Base-by-base conservation (phyloP, 1,284 basidiomycete genomes). In the Inonotus hispidus region DNA sequence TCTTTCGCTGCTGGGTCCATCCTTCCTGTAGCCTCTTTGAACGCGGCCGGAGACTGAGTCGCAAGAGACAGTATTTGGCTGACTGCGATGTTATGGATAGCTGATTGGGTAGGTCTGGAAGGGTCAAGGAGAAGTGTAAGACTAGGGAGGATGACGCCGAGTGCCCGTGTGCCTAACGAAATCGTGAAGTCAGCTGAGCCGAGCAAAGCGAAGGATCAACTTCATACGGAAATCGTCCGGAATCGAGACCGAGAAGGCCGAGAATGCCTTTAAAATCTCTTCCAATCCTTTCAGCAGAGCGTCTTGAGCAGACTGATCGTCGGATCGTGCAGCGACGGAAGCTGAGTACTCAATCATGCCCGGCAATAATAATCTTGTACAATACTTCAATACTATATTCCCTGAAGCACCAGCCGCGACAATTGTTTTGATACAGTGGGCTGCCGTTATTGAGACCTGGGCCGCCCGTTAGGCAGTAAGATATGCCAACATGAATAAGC, bases 391-490 rank as follows among this genome's bases (percentile, higher is more conserved):
- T n/a, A 88, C 73, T 0, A 81, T 68, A 69, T 86, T 81, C 53
- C 86, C 84, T 5, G 84, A 75, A 11, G 81, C 75, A 3, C 86
- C 80, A 14, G 90, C 83, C 7, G 83, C 73, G 41, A 95, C 79
- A 37, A 96, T 74, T 0, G 93, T 94, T 66, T 90, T 90, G 0
- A 90, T 83, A 69, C 95, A 97, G 68, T 98, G 93, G 1, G 90
- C 84, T 2, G 94, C 93, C 3, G 92, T 93, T n/a, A 93, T 71
- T 0, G 89, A 87, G n/a, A n/a, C n/a, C n/a, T n/a, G n/a, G n/a
- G n/a, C n/a, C n/a, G n/a, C n/a, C n/a, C n/a, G n/a, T n/a, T n/a
- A n/a, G n/a, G n/a, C n/a, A n/a, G n/a, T 61, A 43, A 43, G 54
- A 27, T 25, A 55, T 54, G 32, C 25, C 29, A 59, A 54, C 53